phyloP scores from a whole-genome alignment of 2,329 filamentous ascomycete genomes.

The Fusarium sp. region DNA sequence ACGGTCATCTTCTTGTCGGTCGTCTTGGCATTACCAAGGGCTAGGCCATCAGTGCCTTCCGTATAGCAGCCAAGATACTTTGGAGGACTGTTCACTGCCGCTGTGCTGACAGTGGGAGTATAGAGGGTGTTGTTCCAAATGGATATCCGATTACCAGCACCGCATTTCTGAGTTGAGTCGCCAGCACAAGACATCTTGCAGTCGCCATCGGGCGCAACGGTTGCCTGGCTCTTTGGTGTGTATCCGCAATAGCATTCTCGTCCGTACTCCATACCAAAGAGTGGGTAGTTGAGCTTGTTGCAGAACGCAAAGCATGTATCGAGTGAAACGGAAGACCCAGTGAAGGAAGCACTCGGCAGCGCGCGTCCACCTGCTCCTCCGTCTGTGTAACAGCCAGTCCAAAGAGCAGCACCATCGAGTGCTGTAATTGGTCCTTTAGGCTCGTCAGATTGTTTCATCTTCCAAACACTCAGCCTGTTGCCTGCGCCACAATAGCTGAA shows the following conservation, averaged over 20 bases:
- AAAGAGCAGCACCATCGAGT: constrained; percentile 29
- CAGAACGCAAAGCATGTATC: constrained; percentile 41
- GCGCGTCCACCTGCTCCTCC: constrained; percentile 41
- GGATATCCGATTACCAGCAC: constrained; percentile 37
- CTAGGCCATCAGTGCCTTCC: constrained; percentile 21
- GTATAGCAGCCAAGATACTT: constrained; percentile 39
- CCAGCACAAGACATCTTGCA: constrained; percentile 40
- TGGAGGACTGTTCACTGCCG: neutral
- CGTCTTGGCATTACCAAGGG: constrained; percentile 27
- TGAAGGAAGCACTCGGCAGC: constrained; percentile 32
- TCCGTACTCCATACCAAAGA: constrained; percentile 44
- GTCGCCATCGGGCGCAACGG: constrained; percentile 32
- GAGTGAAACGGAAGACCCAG: constrained; percentile 35
- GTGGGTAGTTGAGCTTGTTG: constrained; percentile 38
- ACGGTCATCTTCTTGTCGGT: constrained; percentile 32
- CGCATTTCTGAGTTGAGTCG: constrained; percentile 33
- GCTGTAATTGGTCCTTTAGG: constrained; percentile 26
- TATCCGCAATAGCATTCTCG: constrained; percentile 42
- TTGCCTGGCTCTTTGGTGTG: constrained; percentile 33
- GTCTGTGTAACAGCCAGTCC: constrained; percentile 41
- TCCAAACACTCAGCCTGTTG: constrained; percentile 42
- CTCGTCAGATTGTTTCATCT: constrained; percentile 32
- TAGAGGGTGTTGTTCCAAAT: constrained; percentile 41
- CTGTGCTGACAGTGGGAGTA: constrained; percentile 1
- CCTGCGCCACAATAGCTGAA: constrained; percentile 45